phyloP scores from a whole-genome alignment of 176 grass and related monocot genomes.

The Aegilops sharonensis region DNA sequence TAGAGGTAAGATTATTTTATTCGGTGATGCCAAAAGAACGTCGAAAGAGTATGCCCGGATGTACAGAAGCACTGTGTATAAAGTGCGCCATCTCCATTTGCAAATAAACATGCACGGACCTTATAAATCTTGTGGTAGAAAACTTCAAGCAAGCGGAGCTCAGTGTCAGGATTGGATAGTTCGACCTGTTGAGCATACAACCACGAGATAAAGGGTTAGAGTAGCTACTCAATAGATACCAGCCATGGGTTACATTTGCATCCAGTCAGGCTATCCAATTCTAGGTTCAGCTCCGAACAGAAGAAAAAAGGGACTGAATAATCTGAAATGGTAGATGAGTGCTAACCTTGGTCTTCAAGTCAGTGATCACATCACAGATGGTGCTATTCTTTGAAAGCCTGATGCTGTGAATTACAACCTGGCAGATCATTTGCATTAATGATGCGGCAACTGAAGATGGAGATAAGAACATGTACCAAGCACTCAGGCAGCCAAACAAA shows the following conservation, averaged over 20 bases:
- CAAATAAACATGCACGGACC: conserved; percentile 39
- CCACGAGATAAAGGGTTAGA: not conserved
- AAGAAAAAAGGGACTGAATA: conserved; percentile 1
- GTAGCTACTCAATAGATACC: not conserved
- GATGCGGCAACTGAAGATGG: conserved; percentile 26
- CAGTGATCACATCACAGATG: conserved; percentile 75
- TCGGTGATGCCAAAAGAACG: conserved; percentile 23
- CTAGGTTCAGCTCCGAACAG: conserved; percentile 11
- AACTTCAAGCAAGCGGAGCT: conserved; percentile 94
- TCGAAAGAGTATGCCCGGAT: not conserved
- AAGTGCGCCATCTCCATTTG: not conserved
- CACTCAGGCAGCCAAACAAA: conserved; percentile 24
- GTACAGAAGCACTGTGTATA: conserved; percentile 19
- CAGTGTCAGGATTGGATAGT: conserved; percentile 79
- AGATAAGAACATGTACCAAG: conserved; percentile 17
- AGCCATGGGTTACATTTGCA: not conserved
- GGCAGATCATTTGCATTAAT: conserved; percentile 35
- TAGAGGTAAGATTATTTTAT: not conserved
- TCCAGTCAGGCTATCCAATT: conserved; percentile 1
- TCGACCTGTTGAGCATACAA: conserved; percentile 69
- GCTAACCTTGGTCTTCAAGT: conserved; percentile 70
- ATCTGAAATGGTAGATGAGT: conserved; percentile 23
- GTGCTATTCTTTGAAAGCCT: conserved; percentile 93
- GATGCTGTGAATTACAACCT: conserved; percentile 84
- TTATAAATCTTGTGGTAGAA: conserved; percentile 99